Conservation (phyloP, 371 early-diverging fungal species). For the Mucor saturninus region DNA sequence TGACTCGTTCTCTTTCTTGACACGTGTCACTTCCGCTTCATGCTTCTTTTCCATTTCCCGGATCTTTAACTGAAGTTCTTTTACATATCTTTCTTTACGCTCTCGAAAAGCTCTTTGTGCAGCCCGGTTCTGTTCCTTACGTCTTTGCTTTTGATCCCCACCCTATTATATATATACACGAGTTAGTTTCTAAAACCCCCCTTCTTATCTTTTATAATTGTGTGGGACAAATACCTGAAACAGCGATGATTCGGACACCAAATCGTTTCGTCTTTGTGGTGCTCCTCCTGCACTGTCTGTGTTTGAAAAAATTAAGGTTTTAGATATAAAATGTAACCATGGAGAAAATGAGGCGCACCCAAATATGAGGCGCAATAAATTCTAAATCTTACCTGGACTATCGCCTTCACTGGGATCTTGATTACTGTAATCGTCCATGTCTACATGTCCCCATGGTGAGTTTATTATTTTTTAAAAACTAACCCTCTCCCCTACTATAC, state of each 20-base stretch:
- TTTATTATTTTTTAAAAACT: neutral
- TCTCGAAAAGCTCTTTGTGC: constrained; percentile 76
- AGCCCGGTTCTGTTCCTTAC: constrained; percentile 70
- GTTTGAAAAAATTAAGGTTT: neutral
- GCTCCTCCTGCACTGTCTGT: constrained; percentile 13
- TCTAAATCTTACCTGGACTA: constrained; percentile 23
- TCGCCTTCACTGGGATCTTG: constrained; percentile 26
- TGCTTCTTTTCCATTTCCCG: constrained; percentile 28
- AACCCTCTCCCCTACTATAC: neutral
- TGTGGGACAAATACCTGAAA: constrained; percentile 6
- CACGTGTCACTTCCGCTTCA: constrained; percentile 12
- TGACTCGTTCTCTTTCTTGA: constrained; percentile 23
- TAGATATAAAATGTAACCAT: neutral
- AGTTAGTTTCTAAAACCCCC: neutral
- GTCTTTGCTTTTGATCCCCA: constrained; percentile 47
- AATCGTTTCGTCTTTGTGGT: constrained; percentile 13
- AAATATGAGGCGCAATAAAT: neutral
- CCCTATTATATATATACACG: neutral
- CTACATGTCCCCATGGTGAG: constrained; percentile 1
- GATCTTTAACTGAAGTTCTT: constrained; percentile 55
- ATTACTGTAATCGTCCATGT: constrained; percentile 22
- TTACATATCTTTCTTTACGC: constrained; percentile 69
- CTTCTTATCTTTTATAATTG: neutral
- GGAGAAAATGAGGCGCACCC: neutral
- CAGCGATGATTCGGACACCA: constrained; percentile 1